Percentiles rank a stretch among this genome's conserved stretches.
phyloP scores from a whole-genome alignment of 2,329 filamentous ascomycete species.

The Stagonosporopsis chrysanthemi region DNA sequence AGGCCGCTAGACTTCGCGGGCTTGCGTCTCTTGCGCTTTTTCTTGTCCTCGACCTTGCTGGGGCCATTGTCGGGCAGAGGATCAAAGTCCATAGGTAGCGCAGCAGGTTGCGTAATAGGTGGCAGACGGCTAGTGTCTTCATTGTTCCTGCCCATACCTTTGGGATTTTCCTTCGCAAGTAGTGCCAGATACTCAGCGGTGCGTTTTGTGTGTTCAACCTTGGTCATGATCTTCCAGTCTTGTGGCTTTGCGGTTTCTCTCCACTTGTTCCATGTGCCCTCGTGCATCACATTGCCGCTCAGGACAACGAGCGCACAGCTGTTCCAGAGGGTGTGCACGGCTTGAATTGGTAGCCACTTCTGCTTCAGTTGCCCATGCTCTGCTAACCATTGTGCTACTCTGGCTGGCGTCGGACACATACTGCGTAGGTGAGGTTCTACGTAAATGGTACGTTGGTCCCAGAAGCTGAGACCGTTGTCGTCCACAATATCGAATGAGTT shows the following conservation, averaged over 20 bases:
- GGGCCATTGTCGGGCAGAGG: background rate
- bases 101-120: slow-evolving; percentile 31
- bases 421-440: slow-evolving; percentile 46
- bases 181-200: slow-evolving; percentile 42
- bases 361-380: slow-evolving; percentile 36
- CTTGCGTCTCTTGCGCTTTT: slow-evolving; percentile 35
- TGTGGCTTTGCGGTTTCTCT: slow-evolving; percentile 35
- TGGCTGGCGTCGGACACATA: slow-evolving; percentile 42
- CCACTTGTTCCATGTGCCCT: slow-evolving; percentile 43
- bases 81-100: slow-evolving; percentile 17
- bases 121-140: slow-evolving; percentile 20
- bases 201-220: slow-evolving; percentile 43
- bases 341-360: slow-evolving; percentile 48
- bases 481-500: slow-evolving; percentile 36
- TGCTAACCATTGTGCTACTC: slow-evolving; percentile 42
- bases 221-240: slow-evolving; percentile 48
- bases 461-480: slow-evolving; percentile 43
- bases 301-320: slow-evolving; percentile 47
- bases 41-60: slow-evolving; percentile 23
- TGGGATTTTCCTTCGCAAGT: slow-evolving; percentile 32
- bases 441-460: slow-evolving; percentile 49
- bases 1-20: slow-evolving; percentile 13
- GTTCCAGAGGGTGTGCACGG: slow-evolving; percentile 41
- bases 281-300: slow-evolving; percentile 43
- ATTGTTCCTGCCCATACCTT: slow-evolving; percentile 24